Evolutionary conservation across 352 stramenopile genomes (phyloP).

Genomic region (Elongisporangium prolatum): DNA sequence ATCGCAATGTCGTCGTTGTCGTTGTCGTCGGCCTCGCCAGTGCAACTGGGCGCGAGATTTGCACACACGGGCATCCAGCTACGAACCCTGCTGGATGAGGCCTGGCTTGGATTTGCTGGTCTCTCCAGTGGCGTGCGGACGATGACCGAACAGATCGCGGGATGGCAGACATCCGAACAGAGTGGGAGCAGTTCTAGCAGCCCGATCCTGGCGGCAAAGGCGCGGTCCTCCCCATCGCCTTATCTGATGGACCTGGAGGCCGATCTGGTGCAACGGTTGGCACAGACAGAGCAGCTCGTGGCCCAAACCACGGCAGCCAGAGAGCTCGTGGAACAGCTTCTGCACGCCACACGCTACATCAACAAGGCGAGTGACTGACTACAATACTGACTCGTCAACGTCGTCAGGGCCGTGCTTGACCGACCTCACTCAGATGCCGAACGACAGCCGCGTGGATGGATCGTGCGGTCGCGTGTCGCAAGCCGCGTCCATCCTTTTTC

Average conservation of each 20-base stretch:
- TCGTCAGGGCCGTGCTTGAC: not conserved
- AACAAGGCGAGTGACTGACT: constrained; percentile 1
- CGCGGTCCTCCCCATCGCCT: not conserved
- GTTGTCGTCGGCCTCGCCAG: not conserved
- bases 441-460: not conserved
- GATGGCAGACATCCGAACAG: constrained; percentile 2
- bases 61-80: constrained; percentile 16
- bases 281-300: constrained; percentile 19
- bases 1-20: constrained; percentile 2
- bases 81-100: constrained; percentile 23
- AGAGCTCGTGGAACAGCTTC: constrained; percentile 20
- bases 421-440: not conserved
- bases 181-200: constrained; percentile 6
- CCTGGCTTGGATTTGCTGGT: constrained; percentile 28
- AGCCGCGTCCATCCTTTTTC: not conserved
- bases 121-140: constrained; percentile 21
- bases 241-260: constrained; percentile 14
- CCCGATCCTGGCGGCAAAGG: not conserved
- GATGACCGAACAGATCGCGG: constrained; percentile 12
- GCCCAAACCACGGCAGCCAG: constrained; percentile 19
- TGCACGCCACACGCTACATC: constrained; percentile 4
- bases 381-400: not conserved
- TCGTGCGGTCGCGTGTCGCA: not conserved
- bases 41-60: constrained; percentile 3
- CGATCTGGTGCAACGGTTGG: constrained; percentile 13